A percentile compares a stretch with the other conserved stretches of the same genome.
These are phyloP conservation scores for Pichia thaimueangensis DNA, from an alignment of 805 yeast species.

Conservation along the genomic window DNA sequence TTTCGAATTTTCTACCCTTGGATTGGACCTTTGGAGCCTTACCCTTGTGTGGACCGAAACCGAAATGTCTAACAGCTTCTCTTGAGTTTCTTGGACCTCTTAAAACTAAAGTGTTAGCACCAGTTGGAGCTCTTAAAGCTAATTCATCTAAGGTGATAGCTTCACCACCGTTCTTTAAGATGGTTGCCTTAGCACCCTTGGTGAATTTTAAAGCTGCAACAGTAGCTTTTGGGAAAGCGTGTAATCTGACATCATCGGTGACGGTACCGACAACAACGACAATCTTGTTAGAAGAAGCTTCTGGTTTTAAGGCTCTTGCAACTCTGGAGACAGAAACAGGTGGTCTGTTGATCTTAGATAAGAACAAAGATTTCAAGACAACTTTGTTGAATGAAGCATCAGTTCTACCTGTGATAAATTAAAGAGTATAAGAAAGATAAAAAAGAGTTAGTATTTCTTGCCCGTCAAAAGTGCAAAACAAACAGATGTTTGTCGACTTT, in stretches of 20 bases:
- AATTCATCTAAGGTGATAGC: conserved; percentile 98
- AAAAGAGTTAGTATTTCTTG: conserved; percentile 16
- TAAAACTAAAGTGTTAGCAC: conserved; percentile 94
- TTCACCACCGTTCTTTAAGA: conserved; percentile 98
- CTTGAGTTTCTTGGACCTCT: conserved; percentile 99
- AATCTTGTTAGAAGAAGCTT: conserved; percentile 84
- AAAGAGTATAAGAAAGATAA: background rate
- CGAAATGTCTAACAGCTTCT: conserved; percentile 99
- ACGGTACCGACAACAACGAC: conserved; percentile 99
- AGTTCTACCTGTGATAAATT: conserved; percentile 70
- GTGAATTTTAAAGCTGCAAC: conserved; percentile 99
- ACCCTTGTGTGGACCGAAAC: conserved; percentile 99
- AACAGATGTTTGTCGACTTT: conserved; percentile 1
- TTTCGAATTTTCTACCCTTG: conserved; percentile 99
- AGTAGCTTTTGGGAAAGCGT: conserved; percentile 92
- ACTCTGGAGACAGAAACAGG: conserved; percentile 96
- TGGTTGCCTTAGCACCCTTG: conserved; percentile 97
- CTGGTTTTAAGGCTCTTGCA: conserved; percentile 71
- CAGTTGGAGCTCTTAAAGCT: conserved; percentile 98
- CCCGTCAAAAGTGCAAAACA: background rate
- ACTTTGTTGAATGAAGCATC: conserved; percentile 99
- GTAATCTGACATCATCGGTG: conserved; percentile 94
- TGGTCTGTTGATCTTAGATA: conserved; percentile 99
- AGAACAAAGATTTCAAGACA: conserved; percentile 87
- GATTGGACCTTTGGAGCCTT: conserved; percentile 98